Conservation (phyloP, 2,329 filamentous ascomycete species). For the Ophiostoma populinum region DNA sequence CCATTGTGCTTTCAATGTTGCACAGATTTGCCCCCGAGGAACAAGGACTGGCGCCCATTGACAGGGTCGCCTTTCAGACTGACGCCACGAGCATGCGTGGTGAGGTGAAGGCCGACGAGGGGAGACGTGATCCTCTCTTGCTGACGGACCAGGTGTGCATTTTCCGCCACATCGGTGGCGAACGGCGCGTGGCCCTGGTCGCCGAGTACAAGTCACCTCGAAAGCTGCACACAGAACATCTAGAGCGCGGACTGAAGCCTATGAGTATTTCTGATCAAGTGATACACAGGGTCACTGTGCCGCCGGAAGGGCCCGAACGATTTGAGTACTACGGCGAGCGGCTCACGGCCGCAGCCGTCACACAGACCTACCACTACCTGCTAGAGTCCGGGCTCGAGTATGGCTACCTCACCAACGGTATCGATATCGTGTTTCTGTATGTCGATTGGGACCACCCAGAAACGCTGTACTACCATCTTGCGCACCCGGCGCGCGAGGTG, state of each 20-base stretch:
- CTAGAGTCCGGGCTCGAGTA: slow-evolving; percentile 26
- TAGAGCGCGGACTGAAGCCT: slow-evolving; percentile 23
- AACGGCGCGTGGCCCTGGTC: slow-evolving; percentile 9
- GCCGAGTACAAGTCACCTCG: slow-evolving; percentile 30
- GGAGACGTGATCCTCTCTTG: background rate
- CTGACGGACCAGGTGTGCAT: background rate
- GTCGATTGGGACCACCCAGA: slow-evolving; percentile 12
- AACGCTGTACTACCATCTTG: slow-evolving; percentile 15
- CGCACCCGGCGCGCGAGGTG: background rate
- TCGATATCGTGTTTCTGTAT: slow-evolving; percentile 26
- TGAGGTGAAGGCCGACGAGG: background rate
- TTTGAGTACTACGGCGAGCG: slow-evolving; percentile 6
- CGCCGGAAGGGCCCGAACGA: slow-evolving; percentile 7
- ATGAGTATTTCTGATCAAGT: slow-evolving; percentile 23
- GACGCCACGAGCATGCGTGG: background rate
- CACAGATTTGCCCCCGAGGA: too few relatives aligned
- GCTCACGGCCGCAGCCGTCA: slow-evolving; percentile 22
- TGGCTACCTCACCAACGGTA: slow-evolving; percentile 24
- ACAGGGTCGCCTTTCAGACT: background rate
- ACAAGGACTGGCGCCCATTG: too few relatives aligned
- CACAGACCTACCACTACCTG: slow-evolving; percentile 33
- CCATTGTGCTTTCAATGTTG: too few relatives aligned
- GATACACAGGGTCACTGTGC: slow-evolving; percentile 14
- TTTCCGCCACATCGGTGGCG: too few relatives aligned
- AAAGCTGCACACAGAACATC: slow-evolving; percentile 25